Evolutionary conservation across 2,329 filamentous ascomycete genomes (phyloP).

Genomic region (Paecilomyces variotii): DNA sequence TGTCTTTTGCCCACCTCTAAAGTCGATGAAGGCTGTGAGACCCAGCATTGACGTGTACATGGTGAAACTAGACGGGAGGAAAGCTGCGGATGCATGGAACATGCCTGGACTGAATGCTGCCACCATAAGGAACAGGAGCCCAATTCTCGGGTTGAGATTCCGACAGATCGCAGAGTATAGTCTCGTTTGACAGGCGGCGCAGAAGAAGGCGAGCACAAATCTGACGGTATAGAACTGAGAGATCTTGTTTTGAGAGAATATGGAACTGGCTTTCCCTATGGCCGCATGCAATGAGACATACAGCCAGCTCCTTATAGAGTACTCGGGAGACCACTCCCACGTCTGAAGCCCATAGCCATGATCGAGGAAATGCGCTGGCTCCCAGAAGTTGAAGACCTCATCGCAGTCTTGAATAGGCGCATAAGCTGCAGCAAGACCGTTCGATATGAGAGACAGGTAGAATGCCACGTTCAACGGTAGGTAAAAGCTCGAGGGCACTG

Average conservation of each 20-base stretch:
- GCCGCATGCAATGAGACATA: slow-evolving; percentile 76
- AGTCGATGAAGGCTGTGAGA: slow-evolving; percentile 83
- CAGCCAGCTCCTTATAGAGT: slow-evolving; percentile 89
- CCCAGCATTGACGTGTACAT: slow-evolving; percentile 92
- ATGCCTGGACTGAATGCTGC: slow-evolving; percentile 78
- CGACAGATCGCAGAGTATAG: slow-evolving; percentile 71
- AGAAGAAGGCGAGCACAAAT: slow-evolving; percentile 63
- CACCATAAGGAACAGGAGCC: slow-evolving; percentile 72
- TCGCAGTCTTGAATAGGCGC: slow-evolving; percentile 96
- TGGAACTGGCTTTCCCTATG: slow-evolving; percentile 57
- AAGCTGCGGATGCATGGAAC: slow-evolving; percentile 83
- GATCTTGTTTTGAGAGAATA: slow-evolving; percentile 43
- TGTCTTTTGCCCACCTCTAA: slow-evolving; percentile 69
- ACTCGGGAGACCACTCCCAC: slow-evolving; percentile 96
- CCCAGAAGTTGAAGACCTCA: slow-evolving; percentile 99
- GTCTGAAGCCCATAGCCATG: slow-evolving; percentile 93
- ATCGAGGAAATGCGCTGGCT: slow-evolving; percentile 86
- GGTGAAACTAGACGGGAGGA: slow-evolving; percentile 87
- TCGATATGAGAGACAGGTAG: slow-evolving; percentile 68
- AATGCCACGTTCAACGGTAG: slow-evolving; percentile 70
- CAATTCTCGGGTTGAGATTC: slow-evolving; percentile 73
- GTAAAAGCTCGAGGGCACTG: slow-evolving; percentile 43
- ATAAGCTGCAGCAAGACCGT: slow-evolving; percentile 67
- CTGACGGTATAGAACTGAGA: slow-evolving; percentile 83
- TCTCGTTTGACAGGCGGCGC: slow-evolving; percentile 73